Evolutionary conservation across 345 rosid species (phyloP), one percentile per base, ranked within the genome.

Genomic region (Raphanus raphanistrum): DNA sequence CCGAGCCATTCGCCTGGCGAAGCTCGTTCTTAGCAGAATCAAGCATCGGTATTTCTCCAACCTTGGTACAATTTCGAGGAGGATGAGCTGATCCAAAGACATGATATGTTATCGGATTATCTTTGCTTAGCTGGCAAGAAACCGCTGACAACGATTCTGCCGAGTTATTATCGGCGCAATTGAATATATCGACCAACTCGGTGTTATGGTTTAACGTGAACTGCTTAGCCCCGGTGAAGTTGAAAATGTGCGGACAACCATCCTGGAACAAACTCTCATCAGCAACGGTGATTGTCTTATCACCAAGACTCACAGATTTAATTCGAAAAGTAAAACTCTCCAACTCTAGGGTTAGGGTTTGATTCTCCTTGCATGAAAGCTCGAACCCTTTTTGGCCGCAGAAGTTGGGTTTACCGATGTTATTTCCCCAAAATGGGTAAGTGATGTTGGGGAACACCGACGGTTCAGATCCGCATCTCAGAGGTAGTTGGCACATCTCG

Each of bases 381-480:
- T 80, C 0, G 71, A 86, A 92, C 0, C 32, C 66, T 16, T 5
- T 1, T 2, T 8, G 76, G 3, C 93, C 92, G 8, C 93, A 92
- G 13, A 29, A 50, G 0, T 4, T 3, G 2, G 79, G 76, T 36
- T 86, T 79, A 0, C 4, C 1, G 25, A 29, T 32, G 29, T 2
- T 6, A 0, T 5, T 0, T 0, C 90, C 84, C 90, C 87, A 87
- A 45, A 90, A 90, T 17, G 93, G 97, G 66, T 88, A 90, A 0
- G 72, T 13, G 9, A 43, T 63, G 66, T 67, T 73, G 0, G 65
- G 7, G 15, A 8, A 21, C 1, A 76, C 0, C 25, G 7, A 2
- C 3, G 57, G 1, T 33, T 4, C 3, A 13, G 8, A 5, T 3
- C 89, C 97, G 33, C 97, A 90, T 2, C 0, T 4, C 35, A 60